phyloP scores from a whole-genome alignment of 148 eudicot species.

The Hydrangea macrophylla region DNA sequence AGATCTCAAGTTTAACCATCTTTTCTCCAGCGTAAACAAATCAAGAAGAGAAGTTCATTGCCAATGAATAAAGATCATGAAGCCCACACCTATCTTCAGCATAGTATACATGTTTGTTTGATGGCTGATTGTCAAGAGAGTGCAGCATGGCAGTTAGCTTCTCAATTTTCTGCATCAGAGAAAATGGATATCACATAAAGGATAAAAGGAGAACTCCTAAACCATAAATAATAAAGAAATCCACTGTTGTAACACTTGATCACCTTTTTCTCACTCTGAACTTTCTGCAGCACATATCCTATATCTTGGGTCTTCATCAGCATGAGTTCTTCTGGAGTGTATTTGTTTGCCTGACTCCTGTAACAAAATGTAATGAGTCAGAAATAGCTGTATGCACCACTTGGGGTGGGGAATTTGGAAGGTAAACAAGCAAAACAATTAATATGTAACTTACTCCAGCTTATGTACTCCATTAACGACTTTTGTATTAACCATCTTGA shows the following conservation, averaged over 20 bases:
- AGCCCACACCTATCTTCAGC: constrained; percentile 67
- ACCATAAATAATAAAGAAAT: background rate
- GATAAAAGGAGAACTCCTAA: background rate
- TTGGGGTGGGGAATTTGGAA: too few relatives aligned
- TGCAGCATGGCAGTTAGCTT: constrained; percentile 51
- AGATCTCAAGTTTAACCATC: too few relatives aligned
- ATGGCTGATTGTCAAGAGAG: constrained; percentile 34
- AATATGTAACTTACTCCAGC: constrained; percentile 31
- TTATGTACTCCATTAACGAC: constrained; percentile 59
- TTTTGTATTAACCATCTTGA: constrained; percentile 55
- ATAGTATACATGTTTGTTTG: constrained; percentile 52
- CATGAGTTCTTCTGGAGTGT: constrained; percentile 57
- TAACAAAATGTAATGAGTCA: constrained; percentile 9
- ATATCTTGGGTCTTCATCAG: constrained; percentile 67
- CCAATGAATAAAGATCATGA: too few relatives aligned
- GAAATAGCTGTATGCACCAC: background rate
- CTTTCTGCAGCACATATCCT: constrained; percentile 58
- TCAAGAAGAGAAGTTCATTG: too few relatives aligned
- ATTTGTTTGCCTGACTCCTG: constrained; percentile 56
- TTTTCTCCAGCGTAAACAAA: too few relatives aligned
- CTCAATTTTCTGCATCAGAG: constrained; percentile 57
- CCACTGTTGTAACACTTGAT: background rate
- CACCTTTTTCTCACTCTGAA: constrained; percentile 70
- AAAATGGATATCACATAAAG: background rate
- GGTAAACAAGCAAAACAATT: too few relatives aligned